A percentile compares a stretch with the other conserved stretches of the same genome.
phyloP scores from a whole-genome alignment of 2,329 filamentous ascomycete species.

The Aspergillus ochraceoroseus region DNA sequence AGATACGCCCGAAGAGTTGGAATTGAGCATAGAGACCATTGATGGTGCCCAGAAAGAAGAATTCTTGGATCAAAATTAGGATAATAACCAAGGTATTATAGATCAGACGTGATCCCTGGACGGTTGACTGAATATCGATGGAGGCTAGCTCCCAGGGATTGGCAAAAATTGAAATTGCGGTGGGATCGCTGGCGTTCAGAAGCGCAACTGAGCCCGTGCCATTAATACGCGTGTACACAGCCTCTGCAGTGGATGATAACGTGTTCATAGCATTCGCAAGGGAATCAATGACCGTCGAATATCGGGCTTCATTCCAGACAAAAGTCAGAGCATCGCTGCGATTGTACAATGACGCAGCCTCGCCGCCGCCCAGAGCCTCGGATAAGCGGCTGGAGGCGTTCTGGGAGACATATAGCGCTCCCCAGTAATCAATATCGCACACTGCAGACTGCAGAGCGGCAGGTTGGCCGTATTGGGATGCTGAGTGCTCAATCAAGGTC shows the following conservation, averaged over 20 bases:
- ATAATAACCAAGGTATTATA: conserved; percentile 47
- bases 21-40: conserved; percentile 43
- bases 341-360: conserved; percentile 34
- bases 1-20: conserved; percentile 35
- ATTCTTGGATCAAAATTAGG: conserved; percentile 47
- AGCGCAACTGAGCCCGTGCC: conserved; percentile 29
- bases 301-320: conserved; percentile 47
- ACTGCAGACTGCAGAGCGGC: conserved; percentile 25
- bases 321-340: conserved; percentile 35
- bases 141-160: conserved; percentile 38
- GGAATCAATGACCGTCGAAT: conserved; percentile 41
- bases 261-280: conserved; percentile 31
- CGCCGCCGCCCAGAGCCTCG: conserved; percentile 34
- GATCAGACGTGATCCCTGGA: conserved; percentile 41
- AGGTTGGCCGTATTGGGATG: conserved; percentile 19
- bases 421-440: conserved; percentile 38
- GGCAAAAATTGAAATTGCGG: conserved; percentile 35
- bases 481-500: conserved; percentile 26
- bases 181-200: conserved; percentile 23
- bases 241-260: conserved; percentile 33
- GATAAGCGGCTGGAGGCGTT: conserved; percentile 39
- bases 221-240: conserved; percentile 34
- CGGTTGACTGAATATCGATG: conserved; percentile 41
- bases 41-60: conserved; percentile 47
- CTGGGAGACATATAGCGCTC: conserved; percentile 28